Conservation (phyloP, 192 early-diverging fungal species). For the Spinellus fusiger region DNA sequence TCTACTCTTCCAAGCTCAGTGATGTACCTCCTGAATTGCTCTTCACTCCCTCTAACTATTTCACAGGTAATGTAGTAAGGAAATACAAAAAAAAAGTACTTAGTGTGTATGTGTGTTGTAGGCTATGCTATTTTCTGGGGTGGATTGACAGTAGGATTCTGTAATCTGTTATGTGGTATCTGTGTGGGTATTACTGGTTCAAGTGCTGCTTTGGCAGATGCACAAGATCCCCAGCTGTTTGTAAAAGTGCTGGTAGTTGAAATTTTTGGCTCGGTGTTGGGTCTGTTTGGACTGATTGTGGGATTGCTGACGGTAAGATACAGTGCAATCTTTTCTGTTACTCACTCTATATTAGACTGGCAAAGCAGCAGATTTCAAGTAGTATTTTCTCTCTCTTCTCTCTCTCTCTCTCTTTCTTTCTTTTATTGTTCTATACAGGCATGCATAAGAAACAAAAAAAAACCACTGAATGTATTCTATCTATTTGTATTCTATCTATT, state of each 20-base stretch:
- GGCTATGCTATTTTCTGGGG: constrained; percentile 95
- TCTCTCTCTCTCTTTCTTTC: not conserved
- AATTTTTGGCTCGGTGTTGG: constrained; percentile 94
- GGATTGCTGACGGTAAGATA: constrained; percentile 72
- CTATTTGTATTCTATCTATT: not conserved
- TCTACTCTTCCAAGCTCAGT: constrained; percentile 83
- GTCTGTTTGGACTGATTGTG: constrained; percentile 95
- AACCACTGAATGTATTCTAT: not conserved
- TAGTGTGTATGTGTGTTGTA: constrained; percentile 11
- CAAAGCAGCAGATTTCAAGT: constrained; percentile 32
- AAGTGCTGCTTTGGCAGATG: constrained; percentile 93
- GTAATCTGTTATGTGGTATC: constrained; percentile 91
- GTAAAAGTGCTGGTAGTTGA: constrained; percentile 97
- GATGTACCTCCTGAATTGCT: constrained; percentile 41
- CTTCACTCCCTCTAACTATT: constrained; percentile 60
- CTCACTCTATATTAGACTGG: constrained; percentile 22
- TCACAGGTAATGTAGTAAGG: constrained; percentile 54
- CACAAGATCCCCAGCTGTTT: constrained; percentile 89
- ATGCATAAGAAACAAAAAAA: too few species aligned
- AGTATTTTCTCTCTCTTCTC: not conserved
- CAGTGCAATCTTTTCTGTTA: not conserved
- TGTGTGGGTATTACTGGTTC: constrained; percentile 90
- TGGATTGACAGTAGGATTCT: constrained; percentile 89
- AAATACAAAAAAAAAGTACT: not conserved
- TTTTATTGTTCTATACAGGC: not conserved